Evolutionary conservation across 176 grass and related monocot species (phyloP).

Genomic region (Triticum aestivum): DNA sequence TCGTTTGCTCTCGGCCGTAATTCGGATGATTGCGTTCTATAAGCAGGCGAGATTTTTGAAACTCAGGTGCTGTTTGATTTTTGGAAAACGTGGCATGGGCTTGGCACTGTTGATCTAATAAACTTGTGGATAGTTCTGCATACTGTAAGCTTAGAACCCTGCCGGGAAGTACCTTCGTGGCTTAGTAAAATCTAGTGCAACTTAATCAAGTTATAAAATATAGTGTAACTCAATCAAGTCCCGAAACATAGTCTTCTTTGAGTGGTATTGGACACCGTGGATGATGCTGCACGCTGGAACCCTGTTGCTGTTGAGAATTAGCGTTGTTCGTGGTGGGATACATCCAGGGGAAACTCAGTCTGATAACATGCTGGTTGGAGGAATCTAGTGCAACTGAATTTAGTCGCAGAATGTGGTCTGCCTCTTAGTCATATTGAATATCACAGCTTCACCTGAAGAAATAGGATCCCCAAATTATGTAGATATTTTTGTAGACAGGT

Average conservation of each 20-base stretch:
- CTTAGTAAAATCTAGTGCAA: not conserved
- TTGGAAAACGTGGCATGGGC: not conserved
- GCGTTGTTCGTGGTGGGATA: not conserved
- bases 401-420: not conserved
- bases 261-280: not conserved
- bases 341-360: not conserved
- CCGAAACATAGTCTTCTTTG: not conserved
- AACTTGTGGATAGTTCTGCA: not conserved
- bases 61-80: not conserved
- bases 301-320: not conserved
- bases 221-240: not conserved
- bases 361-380: not conserved
- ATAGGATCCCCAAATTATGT: not conserved
- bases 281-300: not conserved
- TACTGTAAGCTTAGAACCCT: not conserved
- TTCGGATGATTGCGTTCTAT: not conserved
- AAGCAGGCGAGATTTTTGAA: not conserved
- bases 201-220: not conserved
- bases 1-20: not conserved
- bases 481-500: not conserved
- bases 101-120: not conserved
- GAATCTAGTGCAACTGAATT: not conserved
- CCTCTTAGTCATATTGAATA: conserved; percentile 8
- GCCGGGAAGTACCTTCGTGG: not conserved
- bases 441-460: not conserved